phyloP scores from a whole-genome alignment of 768 basidiomycete genomes.

The Coprinellus micaceus region DNA sequence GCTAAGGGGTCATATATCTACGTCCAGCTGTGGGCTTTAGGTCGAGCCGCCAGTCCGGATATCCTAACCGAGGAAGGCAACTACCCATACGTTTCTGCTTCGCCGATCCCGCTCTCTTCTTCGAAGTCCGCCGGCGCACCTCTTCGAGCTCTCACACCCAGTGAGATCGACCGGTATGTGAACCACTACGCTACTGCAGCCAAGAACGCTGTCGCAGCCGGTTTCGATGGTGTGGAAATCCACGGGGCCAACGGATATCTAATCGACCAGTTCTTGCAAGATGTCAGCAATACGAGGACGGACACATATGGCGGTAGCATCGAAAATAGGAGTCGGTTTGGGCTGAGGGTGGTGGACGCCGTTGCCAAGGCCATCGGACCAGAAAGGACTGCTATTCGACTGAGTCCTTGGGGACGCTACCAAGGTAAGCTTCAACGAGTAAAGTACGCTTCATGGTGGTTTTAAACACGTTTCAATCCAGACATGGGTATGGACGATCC shows the following conservation, averaged over 20 bases:
- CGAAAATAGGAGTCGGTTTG: conserved; percentile 56
- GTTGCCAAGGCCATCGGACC: conserved; percentile 50
- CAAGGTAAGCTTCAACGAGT: conserved; percentile 40
- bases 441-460: no score
- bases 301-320: conserved; percentile 67
- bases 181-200: conserved; percentile 51
- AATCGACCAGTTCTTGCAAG: conserved; percentile 59
- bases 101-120: conserved; percentile 19
- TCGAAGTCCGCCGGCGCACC: conserved; percentile 10
- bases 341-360: conserved; percentile 50
- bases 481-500: conserved; percentile 56
- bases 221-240: conserved; percentile 59
- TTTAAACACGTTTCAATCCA: no score
- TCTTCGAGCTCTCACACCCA: conserved; percentile 39
- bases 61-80: conserved; percentile 33
- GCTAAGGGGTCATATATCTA: conserved; percentile 38
- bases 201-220: conserved; percentile 50
- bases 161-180: conserved; percentile 48
- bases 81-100: conserved; percentile 28
- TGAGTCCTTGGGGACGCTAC: conserved; percentile 52
- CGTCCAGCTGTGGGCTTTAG: conserved; percentile 42
- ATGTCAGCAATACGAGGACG: conserved; percentile 54
- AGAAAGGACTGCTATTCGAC: conserved; percentile 49
- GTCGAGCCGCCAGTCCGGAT: conserved; percentile 31
- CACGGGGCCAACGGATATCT: conserved; percentile 38